phyloP scores from a whole-genome alignment of 2,329 filamentous ascomycete genomes.

The Stachybotrys chartarum region DNA sequence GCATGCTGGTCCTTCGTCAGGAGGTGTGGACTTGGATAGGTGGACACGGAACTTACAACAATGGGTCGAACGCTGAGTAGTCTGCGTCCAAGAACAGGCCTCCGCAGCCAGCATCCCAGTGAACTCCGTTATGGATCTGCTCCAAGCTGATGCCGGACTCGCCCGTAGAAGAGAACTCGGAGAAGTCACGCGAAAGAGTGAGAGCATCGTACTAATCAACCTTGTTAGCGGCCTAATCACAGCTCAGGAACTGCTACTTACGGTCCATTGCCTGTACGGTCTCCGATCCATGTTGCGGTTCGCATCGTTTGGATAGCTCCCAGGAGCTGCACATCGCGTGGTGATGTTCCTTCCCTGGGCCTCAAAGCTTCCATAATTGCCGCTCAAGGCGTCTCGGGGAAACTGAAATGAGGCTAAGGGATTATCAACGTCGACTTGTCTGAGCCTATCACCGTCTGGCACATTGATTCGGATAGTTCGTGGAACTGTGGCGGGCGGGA shows the following conservation, averaged over 20 bases:
- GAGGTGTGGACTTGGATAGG: not conserved
- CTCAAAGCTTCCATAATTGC: conserved; percentile 28
- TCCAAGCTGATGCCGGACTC: conserved; percentile 32
- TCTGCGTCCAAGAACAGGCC: conserved; percentile 30
- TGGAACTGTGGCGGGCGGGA: conserved; percentile 33
- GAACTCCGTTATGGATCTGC: conserved; percentile 33
- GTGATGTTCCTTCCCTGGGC: conserved; percentile 25
- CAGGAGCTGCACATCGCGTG: conserved; percentile 28
- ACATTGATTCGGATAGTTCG: conserved; percentile 31
- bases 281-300: conserved; percentile 23
- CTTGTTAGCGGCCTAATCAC: not conserved
- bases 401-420: conserved; percentile 47
- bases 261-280: conserved; percentile 32
- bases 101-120: conserved; percentile 33
- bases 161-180: conserved; percentile 25
- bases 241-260: conserved; percentile 17
- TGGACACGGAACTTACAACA: conserved; percentile 27
- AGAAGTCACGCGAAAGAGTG: conserved; percentile 26
- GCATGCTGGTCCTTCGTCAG: conserved; percentile 20
- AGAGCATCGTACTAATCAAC: conserved; percentile 32
- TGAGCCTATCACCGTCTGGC: conserved; percentile 24
- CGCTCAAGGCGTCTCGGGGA: conserved; percentile 27
- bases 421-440: conserved; percentile 33
- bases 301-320: conserved; percentile 31
- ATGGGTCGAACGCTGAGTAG: conserved; percentile 37